Base-by-base conservation (phyloP, 352 stramenopile genomes). In the Phytophthora sp. region DNA sequence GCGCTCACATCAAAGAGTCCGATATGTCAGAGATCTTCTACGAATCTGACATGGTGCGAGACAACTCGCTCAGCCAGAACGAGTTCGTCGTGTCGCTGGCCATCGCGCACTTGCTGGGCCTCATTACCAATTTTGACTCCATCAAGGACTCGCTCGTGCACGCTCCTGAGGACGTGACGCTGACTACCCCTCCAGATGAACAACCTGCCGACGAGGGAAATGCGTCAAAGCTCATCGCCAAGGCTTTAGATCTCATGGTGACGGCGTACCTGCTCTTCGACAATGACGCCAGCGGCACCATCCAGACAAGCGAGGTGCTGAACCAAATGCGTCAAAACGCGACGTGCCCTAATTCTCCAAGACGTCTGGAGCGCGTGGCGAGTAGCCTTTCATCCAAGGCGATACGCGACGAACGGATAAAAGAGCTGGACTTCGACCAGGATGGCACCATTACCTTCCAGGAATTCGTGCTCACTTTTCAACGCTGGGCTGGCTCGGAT, bases 401-500 rank as follows among this genome's bases (percentile, higher is more conserved):
- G 21, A 90, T 89, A 42, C 81, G 75, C 11, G 61, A 80, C 24
- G 86, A 94, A 62, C 81, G 89, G 61, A 93, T 92, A 82, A 90
- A 95, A 57, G 89, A 97, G 59, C 74, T 97, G 45, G 89, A 97
- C 58, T 76, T 90, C 47, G 84, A 97, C 62, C 69, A 88, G n/a
- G 86, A 96, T 41, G 89, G 89, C 49, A 93, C 80, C 8, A 95
- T 96, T 73, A 96, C 88, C 20, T 96, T 95, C 57, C 85, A 95
- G 60, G 89, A 97, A 59, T 97, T 97, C 44, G 76, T 97, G 27
- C 76, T 94, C 33, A 94, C 89, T 24, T 96, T 96, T 52, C 84
- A 94, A 57, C 89, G 86, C 27, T 97, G 89, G 89, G 85, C 92
- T 46, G 85, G 84, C 26, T 77, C 75, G 12, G 86, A 95, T 12